phyloP scores from a whole-genome alignment of 805 yeast genomes.

The Candida krabiensis region DNA sequence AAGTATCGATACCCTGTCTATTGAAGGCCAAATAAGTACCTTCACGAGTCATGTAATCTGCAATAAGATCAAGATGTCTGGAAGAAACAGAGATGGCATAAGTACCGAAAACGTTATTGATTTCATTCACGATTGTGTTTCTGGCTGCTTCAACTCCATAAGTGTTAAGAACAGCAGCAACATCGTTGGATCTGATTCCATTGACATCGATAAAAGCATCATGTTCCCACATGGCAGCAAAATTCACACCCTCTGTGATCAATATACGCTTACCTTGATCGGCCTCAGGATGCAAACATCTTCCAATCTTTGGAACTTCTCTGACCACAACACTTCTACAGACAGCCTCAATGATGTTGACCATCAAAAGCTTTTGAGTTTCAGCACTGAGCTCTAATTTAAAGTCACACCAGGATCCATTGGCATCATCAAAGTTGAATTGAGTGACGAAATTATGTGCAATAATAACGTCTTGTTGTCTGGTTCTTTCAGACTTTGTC shows the following conservation, averaged over 20 bases:
- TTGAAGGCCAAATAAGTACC: constrained; percentile 96
- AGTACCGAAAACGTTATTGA: constrained; percentile 91
- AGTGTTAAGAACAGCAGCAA: constrained; percentile 82
- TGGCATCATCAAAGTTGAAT: constrained; percentile 85
- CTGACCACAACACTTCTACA: constrained; percentile 90
- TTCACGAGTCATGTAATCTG: constrained; percentile 99
- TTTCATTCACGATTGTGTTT: constrained; percentile 94
- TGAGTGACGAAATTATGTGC: constrained; percentile 71
- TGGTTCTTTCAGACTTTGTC: constrained; percentile 69
- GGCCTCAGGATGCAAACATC: constrained; percentile 82
- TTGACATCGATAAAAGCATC: constrained; percentile 90
- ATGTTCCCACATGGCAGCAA: constrained; percentile 97
- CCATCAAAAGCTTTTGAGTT: constrained; percentile 93
- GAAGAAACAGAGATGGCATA: constrained; percentile 91
- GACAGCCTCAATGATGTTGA: constrained; percentile 89
- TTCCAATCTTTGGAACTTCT: constrained; percentile 86
- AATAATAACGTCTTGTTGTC: constrained; percentile 80
- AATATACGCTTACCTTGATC: constrained; percentile 72
- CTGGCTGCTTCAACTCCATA: constrained; percentile 99
- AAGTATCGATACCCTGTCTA: constrained; percentile 96
- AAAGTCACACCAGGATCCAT: constrained; percentile 93
- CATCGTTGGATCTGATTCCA: constrained; percentile 87
- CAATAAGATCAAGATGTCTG: constrained; percentile 95
- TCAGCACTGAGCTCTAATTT: constrained; percentile 79
- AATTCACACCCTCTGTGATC: constrained; percentile 97